Base-by-base conservation (phyloP, 2,329 filamentous ascomycete species). In the Fonsecaea multimorphosa region DNA sequence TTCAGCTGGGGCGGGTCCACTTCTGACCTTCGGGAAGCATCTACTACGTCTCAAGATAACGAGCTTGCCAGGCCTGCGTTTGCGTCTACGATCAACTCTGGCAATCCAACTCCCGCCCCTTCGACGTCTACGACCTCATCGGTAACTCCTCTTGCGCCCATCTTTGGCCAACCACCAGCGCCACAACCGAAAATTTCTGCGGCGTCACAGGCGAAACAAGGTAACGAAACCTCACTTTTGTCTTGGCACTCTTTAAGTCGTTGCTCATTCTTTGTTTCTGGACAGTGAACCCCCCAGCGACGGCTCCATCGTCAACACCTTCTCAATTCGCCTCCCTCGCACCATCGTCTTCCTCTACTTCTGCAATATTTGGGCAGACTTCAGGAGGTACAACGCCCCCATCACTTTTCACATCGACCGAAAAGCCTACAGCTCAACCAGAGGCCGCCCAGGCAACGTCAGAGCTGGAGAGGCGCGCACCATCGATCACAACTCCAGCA, bases 141-240 rank as follows among this genome's bases (percentile, higher is more conserved):
- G 4, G 46, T 12, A 29, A 38, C n/a, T 40, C 40, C 44, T 11
- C 46, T 38, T 27, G 16, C 38, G 40, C 22, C 31, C 4, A 16
- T 40, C 29, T 60, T 52, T 44, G 44, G 58, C 9, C 46, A 53
- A 40, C 32, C 32, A 12, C 32, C 49, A 31, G 8, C 8, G 19
- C 12, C 49, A 55, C 40, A 46, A 36, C 16, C 24, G 4, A 55
- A 58, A 40, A 9, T 63, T n/a, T 19, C 53, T 29, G n/a, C 52
- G 34, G 27, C 24, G 7, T 12, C 61, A 7, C 46, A 12, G 27
- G 27, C 46, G 22, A 22, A 27, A 29, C 44, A 64, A 62, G 58
- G 61, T 64, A 67, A 56, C 19, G 9, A 22, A 24, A 2, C 12
- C n/a, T 12, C 44, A 49, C 44, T 22, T 49, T 24, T 49, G 44